These are phyloP conservation scores for Tuber magnatum DNA, from an alignment of 495 filamentous ascomycete species.

Conservation along the genomic window DNA sequence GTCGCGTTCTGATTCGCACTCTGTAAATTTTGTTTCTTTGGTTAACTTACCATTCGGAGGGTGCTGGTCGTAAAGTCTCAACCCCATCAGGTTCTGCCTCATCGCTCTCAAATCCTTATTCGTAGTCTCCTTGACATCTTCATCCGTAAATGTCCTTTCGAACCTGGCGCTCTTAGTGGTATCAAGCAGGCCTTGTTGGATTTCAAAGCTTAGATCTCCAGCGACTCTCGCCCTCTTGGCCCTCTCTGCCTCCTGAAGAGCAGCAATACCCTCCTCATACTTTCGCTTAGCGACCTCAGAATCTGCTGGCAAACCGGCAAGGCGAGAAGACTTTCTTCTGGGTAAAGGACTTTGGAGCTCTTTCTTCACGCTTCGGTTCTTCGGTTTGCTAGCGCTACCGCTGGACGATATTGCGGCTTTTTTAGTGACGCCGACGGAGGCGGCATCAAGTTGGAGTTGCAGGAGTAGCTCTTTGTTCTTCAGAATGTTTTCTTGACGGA, in stretches of 20 bases:
- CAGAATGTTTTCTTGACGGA: conserved; percentile 65
- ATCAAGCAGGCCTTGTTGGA: conserved; percentile 46
- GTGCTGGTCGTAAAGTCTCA: conserved; percentile 76
- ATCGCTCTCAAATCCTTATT: conserved; percentile 69
- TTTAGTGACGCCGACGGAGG: conserved; percentile 46
- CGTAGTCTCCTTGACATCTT: conserved; percentile 71
- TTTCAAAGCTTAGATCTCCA: conserved; percentile 63
- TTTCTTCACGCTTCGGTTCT: conserved; percentile 45
- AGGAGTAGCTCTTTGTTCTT: conserved; percentile 64
- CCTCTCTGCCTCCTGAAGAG: conserved; percentile 53
- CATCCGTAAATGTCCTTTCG: conserved; percentile 69
- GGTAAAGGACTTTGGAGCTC: conserved; percentile 49
- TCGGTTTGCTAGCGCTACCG: conserved; percentile 15
- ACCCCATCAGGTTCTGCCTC: conserved; percentile 69
- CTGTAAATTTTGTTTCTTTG: background rate
- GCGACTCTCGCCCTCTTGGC: conserved; percentile 62
- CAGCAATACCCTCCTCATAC: conserved; percentile 62
- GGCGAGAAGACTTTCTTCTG: conserved; percentile 58
- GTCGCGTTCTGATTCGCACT: background rate
- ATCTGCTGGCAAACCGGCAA: conserved; percentile 60
- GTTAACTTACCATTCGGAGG: conserved; percentile 60
- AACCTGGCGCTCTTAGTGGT: conserved; percentile 48
- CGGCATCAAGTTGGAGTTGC: conserved; percentile 49
- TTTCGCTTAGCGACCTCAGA: conserved; percentile 73
- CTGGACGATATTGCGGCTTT: conserved; percentile 40